Percentiles rank a stretch among this genome's conserved stretches.
phyloP scores from a whole-genome alignment of 2,329 filamentous ascomycete genomes.

The Pyricularia pennisetigena region DNA sequence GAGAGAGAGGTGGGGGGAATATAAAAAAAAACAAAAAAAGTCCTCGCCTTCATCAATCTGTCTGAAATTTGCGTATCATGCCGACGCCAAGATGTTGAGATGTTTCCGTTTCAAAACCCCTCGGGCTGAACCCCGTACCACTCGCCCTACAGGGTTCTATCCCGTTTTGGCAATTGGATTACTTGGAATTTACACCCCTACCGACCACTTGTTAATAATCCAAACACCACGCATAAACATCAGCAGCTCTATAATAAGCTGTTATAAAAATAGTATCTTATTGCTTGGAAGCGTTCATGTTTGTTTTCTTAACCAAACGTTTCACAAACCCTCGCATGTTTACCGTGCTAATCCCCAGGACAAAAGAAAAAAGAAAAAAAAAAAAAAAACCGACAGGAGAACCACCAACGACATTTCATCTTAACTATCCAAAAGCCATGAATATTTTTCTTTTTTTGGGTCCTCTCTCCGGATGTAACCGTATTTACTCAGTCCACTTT shows the following conservation, averaged over 20 bases:
- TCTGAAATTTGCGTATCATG: not conserved
- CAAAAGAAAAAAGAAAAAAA: not conserved
- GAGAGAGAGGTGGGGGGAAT: too few relatives aligned
- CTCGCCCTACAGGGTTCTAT: not conserved
- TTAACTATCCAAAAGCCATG: not conserved
- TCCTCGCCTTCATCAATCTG: not conserved
- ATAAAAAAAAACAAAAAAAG: not conserved
- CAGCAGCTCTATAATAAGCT: not conserved
- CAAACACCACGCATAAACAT: not conserved
- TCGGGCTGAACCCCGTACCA: not conserved
- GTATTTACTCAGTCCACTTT: not conserved
- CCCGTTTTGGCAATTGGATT: not conserved
- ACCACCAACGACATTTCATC: not conserved
- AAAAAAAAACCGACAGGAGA: not conserved
- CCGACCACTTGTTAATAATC: not conserved
- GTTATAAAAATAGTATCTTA: not conserved
- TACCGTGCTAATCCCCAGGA: not conserved
- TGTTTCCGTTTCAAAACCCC: not conserved
- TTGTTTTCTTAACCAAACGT: too few relatives aligned
- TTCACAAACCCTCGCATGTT: not conserved
- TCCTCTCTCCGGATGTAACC: not conserved
- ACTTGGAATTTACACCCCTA: not conserved
- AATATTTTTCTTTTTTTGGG: not conserved
- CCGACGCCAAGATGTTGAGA: not conserved
- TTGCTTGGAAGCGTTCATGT: not conserved